phyloP scores from a whole-genome alignment of 2,329 filamentous ascomycete genomes.

The Hymenoscyphus linearis region DNA sequence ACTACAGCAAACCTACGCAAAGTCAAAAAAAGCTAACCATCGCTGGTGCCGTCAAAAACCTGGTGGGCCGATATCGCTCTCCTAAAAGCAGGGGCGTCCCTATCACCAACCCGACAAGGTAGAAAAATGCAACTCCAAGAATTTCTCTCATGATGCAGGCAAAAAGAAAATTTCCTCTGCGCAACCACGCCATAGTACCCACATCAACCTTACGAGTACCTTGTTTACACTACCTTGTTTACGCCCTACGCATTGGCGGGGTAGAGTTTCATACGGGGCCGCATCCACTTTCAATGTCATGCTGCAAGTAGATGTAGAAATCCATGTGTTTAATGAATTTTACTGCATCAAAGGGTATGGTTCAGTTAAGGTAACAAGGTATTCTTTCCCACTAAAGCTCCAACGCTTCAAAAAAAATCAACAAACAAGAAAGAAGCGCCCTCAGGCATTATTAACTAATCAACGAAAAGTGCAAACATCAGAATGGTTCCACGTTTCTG shows the following conservation, averaged over 20 bases:
- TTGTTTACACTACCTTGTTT: too few relatives aligned
- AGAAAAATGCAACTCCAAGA: not conserved
- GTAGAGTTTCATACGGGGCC: not conserved
- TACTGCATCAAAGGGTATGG: slow-evolving; percentile 24
- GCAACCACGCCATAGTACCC: not conserved
- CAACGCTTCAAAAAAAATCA: slow-evolving; percentile 26
- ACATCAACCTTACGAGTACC: too few relatives aligned
- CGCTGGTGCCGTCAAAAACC: not conserved
- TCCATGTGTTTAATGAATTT: slow-evolving; percentile 21
- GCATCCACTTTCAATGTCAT: slow-evolving; percentile 5
- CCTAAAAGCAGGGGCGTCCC: not conserved
- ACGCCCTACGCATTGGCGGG: not conserved
- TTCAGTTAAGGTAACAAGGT: slow-evolving; percentile 21
- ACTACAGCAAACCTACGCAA: not conserved
- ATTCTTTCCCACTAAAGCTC: slow-evolving; percentile 22
- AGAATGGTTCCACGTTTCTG: slow-evolving; percentile 14
- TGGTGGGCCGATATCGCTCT: not conserved
- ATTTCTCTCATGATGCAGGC: slow-evolving; percentile 4
- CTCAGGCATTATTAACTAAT: slow-evolving; percentile 25
- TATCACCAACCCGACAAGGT: not conserved
- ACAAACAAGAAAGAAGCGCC: slow-evolving; percentile 23
- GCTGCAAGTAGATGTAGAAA: slow-evolving; percentile 16
- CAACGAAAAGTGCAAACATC: slow-evolving; percentile 10
- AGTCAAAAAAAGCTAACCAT: not conserved
- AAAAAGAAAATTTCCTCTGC: slow-evolving; percentile 21